phyloP scores from a whole-genome alignment of 1,139 yeast species.

The Geotrichum aggregatum region DNA sequence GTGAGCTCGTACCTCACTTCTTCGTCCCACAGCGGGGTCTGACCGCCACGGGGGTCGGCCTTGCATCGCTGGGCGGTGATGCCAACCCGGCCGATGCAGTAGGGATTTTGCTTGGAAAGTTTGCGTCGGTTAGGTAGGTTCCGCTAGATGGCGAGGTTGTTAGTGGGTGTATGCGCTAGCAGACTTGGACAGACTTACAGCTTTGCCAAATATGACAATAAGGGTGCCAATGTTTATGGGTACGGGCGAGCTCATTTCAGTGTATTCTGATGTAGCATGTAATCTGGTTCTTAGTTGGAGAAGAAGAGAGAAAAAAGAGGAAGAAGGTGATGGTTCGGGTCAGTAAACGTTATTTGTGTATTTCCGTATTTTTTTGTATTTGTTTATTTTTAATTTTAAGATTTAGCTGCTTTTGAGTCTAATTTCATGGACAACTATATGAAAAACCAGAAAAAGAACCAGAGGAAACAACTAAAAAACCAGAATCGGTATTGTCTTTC shows the following conservation, averaged over 20 bases:
- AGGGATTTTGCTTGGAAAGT: constrained; percentile 85
- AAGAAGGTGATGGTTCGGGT: too few relatives aligned
- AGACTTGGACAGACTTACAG: constrained; percentile 29
- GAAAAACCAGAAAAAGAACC: too few relatives aligned
- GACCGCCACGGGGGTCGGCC: constrained; percentile 16
- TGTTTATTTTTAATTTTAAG: too few relatives aligned
- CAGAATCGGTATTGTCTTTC: too few relatives aligned
- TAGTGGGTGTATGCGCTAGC: background rate
- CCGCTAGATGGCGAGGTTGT: constrained; percentile 24
- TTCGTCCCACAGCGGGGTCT: constrained; percentile 46
- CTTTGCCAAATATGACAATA: constrained; percentile 40
- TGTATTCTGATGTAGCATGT: background rate
- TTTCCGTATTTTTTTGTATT: too few relatives aligned
- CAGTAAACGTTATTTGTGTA: too few relatives aligned
- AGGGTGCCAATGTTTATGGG: constrained; percentile 36
- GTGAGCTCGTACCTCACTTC: constrained; percentile 69
- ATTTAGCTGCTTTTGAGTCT: background rate
- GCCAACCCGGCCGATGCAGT: constrained; percentile 75
- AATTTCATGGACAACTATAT: background rate
- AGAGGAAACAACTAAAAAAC: too few relatives aligned
- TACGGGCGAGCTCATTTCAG: constrained; percentile 17
- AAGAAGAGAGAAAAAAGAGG: constrained; percentile 1
- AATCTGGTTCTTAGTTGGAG: background rate
- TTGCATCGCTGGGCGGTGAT: constrained; percentile 67
- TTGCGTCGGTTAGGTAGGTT: constrained; percentile 80